Percentiles rank a stretch among this genome's conserved stretches.
Evolutionary conservation across 1,284 basidiomycete genomes (phyloP).

Genomic region (Irpex sp.): DNA sequence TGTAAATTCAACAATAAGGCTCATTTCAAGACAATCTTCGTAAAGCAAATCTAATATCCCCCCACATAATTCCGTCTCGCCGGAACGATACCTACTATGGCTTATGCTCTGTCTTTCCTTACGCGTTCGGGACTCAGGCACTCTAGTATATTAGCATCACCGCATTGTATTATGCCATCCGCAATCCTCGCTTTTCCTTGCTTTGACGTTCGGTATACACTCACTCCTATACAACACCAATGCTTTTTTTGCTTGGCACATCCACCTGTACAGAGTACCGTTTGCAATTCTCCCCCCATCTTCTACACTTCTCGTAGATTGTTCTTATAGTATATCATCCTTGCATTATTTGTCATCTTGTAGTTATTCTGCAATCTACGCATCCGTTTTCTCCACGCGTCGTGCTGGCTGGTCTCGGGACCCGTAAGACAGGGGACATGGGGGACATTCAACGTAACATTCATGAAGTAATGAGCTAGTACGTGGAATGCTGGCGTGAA

Average conservation of each 20-base stretch:
- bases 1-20: conserved; percentile 42
- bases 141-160: conserved; percentile 38
- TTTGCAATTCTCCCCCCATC: conserved; percentile 17
- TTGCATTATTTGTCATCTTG: conserved; percentile 62
- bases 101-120: conserved; percentile 34
- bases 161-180: conserved; percentile 70
- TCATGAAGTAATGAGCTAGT: conserved; percentile 2
- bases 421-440: no score
- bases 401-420: no score
- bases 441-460: no score
- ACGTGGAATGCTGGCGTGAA: no score
- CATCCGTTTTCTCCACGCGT: conserved; percentile 12
- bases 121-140: conserved; percentile 24
- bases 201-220: conserved; percentile 22
- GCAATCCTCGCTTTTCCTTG: conserved; percentile 43
- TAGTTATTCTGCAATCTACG: conserved; percentile 54
- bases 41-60: conserved; percentile 14
- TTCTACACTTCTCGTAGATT: conserved; percentile 30
- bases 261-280: conserved; percentile 36
- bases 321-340: conserved; percentile 43
- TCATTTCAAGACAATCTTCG: conserved; percentile 12
- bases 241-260: conserved; percentile 28
- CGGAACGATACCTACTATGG: conserved; percentile 31
- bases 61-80: conserved; percentile 21
- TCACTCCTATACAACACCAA: conserved; percentile 16